These are phyloP conservation scores for Mycena rebaudengoi DNA, from an alignment of 768 basidiomycete genomes.

Conservation along the genomic window DNA sequence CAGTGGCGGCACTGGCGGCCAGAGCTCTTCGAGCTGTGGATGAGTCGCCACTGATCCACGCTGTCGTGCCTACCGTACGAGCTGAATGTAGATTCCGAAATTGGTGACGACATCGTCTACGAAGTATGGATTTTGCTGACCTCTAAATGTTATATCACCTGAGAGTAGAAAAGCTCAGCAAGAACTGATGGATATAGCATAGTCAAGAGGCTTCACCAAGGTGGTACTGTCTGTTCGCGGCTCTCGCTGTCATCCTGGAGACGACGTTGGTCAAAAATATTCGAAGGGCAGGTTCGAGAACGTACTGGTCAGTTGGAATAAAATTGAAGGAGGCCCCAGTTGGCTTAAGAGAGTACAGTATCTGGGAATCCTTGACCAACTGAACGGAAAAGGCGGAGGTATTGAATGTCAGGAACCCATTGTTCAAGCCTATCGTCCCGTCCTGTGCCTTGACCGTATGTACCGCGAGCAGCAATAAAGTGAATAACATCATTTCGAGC, in stretches of 20 bases:
- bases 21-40: slow-evolving; percentile 51
- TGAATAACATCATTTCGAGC: slow-evolving; percentile 10
- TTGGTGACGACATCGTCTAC: not conserved
- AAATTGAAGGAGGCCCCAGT: slow-evolving; percentile 54
- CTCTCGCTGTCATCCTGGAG: slow-evolving; percentile 53
- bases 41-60: slow-evolving; percentile 58
- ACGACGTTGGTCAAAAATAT: not conserved
- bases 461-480: slow-evolving; percentile 7
- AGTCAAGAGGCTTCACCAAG: slow-evolving; percentile 41
- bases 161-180: not conserved
- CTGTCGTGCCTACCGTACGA: slow-evolving; percentile 51
- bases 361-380: slow-evolving; percentile 65
- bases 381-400: slow-evolving; percentile 54
- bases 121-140: not conserved
- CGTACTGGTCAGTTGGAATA: slow-evolving; percentile 53
- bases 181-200: no score
- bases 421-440: slow-evolving; percentile 50
- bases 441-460: slow-evolving; percentile 32
- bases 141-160: slow-evolving; percentile 58
- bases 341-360: slow-evolving; percentile 58
- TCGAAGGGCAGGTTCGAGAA: no score
- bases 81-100: slow-evolving; percentile 32
- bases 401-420: slow-evolving; percentile 58
- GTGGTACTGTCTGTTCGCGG: slow-evolving; percentile 61
- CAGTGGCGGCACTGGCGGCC: slow-evolving; percentile 46